These are phyloP conservation scores for Didymella sp. DNA, from an alignment of 2,329 filamentous ascomycete species.

Conservation along the genomic window DNA sequence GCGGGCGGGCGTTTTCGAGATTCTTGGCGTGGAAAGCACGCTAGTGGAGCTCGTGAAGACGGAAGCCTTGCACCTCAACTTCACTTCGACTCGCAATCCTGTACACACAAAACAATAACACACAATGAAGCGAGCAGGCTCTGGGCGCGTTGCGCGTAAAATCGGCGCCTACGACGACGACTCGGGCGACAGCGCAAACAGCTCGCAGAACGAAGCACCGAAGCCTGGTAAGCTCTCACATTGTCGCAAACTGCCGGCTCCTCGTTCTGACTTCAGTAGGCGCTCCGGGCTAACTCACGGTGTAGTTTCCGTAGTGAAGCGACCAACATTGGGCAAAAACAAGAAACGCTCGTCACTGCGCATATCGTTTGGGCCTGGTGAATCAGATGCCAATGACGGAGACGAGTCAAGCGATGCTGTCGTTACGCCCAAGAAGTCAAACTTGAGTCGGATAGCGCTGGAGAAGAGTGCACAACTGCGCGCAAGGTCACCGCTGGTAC, in stretches of 20 bases:
- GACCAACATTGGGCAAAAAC: conserved; percentile 58
- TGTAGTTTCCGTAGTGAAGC: conserved; percentile 61
- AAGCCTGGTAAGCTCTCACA: conserved; percentile 52
- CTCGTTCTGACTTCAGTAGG: conserved; percentile 45
- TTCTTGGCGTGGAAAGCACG: conserved; percentile 23
- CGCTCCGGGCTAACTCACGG: conserved; percentile 53
- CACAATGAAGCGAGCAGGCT: conserved; percentile 65
- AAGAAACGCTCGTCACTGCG: conserved; percentile 77
- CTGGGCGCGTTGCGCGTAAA: conserved; percentile 74
- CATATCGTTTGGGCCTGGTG: conserved; percentile 75
- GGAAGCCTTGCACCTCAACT: conserved; percentile 10
- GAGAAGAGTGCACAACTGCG: conserved; percentile 72
- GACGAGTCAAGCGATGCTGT: conserved; percentile 58
- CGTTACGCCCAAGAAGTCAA: conserved; percentile 68
- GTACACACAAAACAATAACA: background rate
- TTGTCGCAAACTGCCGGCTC: conserved; percentile 31
- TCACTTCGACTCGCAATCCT: background rate
- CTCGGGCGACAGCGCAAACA: conserved; percentile 38
- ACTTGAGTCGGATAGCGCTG: conserved; percentile 67
- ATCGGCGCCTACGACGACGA: conserved; percentile 74
- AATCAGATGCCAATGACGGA: conserved; percentile 60
- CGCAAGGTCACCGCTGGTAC: conserved; percentile 55
- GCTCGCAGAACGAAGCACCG: conserved; percentile 40
- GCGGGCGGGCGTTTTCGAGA: conserved; percentile 26
- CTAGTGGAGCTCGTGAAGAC: conserved; percentile 17